Evolutionary conservation across 1,139 yeast species (phyloP), one percentile per base, ranked within the genome.

Genomic region (Diutina scorzettiae): DNA sequence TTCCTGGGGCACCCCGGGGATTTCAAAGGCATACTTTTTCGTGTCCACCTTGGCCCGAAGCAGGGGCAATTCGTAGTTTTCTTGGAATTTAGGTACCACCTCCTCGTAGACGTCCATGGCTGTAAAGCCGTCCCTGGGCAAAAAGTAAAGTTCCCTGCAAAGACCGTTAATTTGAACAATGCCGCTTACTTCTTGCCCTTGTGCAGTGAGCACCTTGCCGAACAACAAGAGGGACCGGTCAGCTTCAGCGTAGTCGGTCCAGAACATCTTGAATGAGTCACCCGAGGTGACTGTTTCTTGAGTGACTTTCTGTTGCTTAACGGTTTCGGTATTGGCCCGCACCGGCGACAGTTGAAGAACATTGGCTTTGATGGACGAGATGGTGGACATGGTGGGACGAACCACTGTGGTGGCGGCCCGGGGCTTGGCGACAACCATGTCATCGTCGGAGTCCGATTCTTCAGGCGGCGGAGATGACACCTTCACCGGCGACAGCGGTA

Each of bases 231-330:
- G 62, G 0, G 78, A 63, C 48, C 73, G 72, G 45, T 81, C 86
- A 18, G 81, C 74, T 55, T 91, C 97, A 37, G 83, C 71, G 57
- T 78, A 87, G 57, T 93, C 99, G 32, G 83, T 63, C 97, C 97
- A 93, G 56, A 73, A 91, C 78, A 91, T 79, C 52, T 76, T 73
- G 54, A 87, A 70, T 3, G 71, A 56, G 41, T 68, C 72, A 16
- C 52, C 49, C 8, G 45, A 46, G 2, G 53, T 46, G 2, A 69
- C 68, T 1, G 62, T 63, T 3, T 60, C 55, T 17, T 60, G 62
- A 48, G 69, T 69, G 9, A 69, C 71, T 36, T 76, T 50, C 49
- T 75, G 77, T 40, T 73, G 68, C 1, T 69, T 62, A 17, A 54
- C 54, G 5, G 55, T 51, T 20, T 52, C 51, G 11, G 54, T 48